Base-by-base conservation (phyloP, 345 rosid species). In the Camelina laxa region DNA sequence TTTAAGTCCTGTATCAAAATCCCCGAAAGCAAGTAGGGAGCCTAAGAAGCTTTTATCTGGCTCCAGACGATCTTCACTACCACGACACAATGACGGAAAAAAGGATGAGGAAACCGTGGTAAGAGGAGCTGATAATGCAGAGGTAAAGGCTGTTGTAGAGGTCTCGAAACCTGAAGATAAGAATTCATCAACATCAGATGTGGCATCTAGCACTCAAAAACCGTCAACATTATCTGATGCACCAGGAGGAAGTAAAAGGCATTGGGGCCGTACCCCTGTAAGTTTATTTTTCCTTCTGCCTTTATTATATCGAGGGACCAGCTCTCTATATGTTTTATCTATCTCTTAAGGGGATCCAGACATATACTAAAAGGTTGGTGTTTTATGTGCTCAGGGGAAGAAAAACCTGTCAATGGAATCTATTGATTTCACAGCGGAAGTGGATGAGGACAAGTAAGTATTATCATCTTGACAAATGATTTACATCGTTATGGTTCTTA, bases 341-440 rank as follows among this genome's bases (percentile, higher is more conserved):
- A 42, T 60, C 24, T 35, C 58, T 12, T 13, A 41, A 39, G 54
- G 54, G 55, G 17, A 27, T 65, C 48, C 24, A 50, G 17, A 57
- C 50, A 16, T 73, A 33, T 35, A n/a, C 22, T 66, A 31, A 21
- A 54, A 4, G 12, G 39, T 45, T 73, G 70, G 45, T 67, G 10
- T 67, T 74, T 67, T 73, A 53, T 73, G 55, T 62, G 15, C 67
- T 70, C 86, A 95, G 99, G 97, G 82, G 51, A 92, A 67, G 82
- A 95, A 85, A 85, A 87, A 89, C 78, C 91, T 86, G 41, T 83
- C 98, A 30, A 82, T 87, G 96, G 97, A 90, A 77, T 85, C 90
- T 70, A 81, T 84, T 75, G 91, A 89, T 80, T 81, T 36, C 56
- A 53, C 81, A 50, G n/a, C 55, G 54, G 90, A 87, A 45, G 79